phyloP scores from a whole-genome alignment of 768 basidiomycete genomes.

The Pulveroboletus sp. region DNA sequence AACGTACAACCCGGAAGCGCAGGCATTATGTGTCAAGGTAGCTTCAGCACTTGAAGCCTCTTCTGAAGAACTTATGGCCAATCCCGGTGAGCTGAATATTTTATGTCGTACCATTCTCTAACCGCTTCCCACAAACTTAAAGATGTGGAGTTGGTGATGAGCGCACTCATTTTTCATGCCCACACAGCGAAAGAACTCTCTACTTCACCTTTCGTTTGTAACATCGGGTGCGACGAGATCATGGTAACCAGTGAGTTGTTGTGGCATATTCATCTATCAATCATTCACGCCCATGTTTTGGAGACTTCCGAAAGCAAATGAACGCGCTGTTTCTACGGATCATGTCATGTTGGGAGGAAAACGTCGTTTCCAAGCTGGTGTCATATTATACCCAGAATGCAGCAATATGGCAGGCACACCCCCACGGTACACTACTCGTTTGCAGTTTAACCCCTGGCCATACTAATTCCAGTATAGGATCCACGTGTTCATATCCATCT shows the following conservation, averaged over 20 bases:
- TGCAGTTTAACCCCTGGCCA: background rate
- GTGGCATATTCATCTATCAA: background rate
- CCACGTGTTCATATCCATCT: slow-evolving; percentile 43
- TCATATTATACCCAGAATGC: slow-evolving; percentile 17
- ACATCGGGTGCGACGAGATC: slow-evolving; percentile 42
- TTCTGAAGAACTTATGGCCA: slow-evolving; percentile 28
- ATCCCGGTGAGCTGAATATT: slow-evolving; percentile 33
- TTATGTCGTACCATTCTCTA: slow-evolving; percentile 1
- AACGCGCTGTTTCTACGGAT: slow-evolving; percentile 42
- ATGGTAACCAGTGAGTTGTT: slow-evolving; percentile 35
- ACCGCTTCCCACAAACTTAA: background rate
- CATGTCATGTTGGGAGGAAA: slow-evolving; percentile 53
- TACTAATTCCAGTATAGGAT: slow-evolving; percentile 18
- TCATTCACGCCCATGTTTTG: slow-evolving; percentile 4
- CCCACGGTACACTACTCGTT: slow-evolving; percentile 12
- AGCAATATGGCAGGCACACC: background rate
- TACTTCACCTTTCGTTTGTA: slow-evolving; percentile 39
- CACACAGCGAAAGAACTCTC: slow-evolving; percentile 49
- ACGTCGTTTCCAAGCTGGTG: slow-evolving; percentile 33
- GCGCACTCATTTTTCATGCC: slow-evolving; percentile 45
- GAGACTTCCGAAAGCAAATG: slow-evolving; percentile 51
- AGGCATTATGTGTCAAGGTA: slow-evolving; percentile 42
- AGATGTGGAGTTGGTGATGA: slow-evolving; percentile 20
- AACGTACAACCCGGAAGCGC: slow-evolving; percentile 51
- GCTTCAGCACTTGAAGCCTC: slow-evolving; percentile 39